Base-by-base conservation (phyloP, 768 basidiomycete species). In the Xerocomellus amylosporus region DNA sequence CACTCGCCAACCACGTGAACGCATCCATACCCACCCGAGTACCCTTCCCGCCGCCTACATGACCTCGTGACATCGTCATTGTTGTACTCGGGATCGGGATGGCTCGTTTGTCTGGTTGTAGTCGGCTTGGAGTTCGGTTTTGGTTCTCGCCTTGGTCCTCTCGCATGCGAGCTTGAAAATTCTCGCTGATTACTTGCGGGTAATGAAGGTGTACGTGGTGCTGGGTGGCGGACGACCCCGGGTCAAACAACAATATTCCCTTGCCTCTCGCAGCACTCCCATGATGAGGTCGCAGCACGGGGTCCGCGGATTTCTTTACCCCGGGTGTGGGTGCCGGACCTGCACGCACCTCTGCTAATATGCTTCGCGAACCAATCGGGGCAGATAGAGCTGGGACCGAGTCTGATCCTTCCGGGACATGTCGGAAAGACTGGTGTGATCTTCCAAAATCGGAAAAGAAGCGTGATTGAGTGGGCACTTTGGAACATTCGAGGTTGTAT, bases 331-430 rank as follows among this genome's bases (percentile, higher is more conserved):
- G 64, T 0, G 72, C 75, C 0, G 73, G 74, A 12, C 78, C 75
- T 0, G 87, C 84, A 13, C 88, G 79, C 14, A 87, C 86, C 68
- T 87, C 87, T 1, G 86, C 85, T 1, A 89, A 72, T 59, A 90
- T 88, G 1, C 79, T 76, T 34, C 87, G 82, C 49, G 80, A 75
- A 8, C 86, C 86, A 5, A 87, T 72, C 0, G 87, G 88, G 2
- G 84, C 87, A 15, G 87, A 89, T 7, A 90, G 70, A 1, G 78
- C 70, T 5, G 83, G 79, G 8, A 71, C 65, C 1, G 53, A 56
- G 20, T 71, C 67, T n/a, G 64, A 60, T n/a, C 59, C 66, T 46
- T 65, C 66, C 9, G 84, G 85, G 0, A 78, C 80, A 50, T 77
- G 79, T 48, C 85, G 76, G 67, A 85, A 87, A 1, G 86, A 85